Percentiles rank a stretch among this genome's conserved stretches.
These are phyloP conservation scores for Euryodendron excelsum DNA, from an alignment of 148 eudicot species.

Conservation along the genomic window DNA sequence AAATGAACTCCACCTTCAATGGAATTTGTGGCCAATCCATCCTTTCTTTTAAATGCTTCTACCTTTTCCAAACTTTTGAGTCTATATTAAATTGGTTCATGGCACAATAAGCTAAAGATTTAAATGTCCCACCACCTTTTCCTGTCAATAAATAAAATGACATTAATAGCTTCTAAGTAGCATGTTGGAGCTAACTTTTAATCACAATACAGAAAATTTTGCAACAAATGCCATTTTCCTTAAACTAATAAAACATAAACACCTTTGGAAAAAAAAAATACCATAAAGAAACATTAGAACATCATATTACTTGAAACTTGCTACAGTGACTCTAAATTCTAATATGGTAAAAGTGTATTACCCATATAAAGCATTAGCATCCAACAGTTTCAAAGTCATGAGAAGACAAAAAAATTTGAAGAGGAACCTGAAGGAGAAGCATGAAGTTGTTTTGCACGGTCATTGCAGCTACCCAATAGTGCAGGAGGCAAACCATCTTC, in stretches of 20 bases:
- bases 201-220: neutral
- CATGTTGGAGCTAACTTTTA: neutral
- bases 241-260: neutral
- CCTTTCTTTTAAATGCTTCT: too few relatives aligned
- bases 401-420: neutral
- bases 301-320: neutral
- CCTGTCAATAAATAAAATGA: too few relatives aligned
- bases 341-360: neutral
- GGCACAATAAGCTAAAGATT: too few relatives aligned
- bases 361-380: neutral
- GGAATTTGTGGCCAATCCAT: too few relatives aligned
- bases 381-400: neutral
- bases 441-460: conserved; percentile 88
- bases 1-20: too few relatives aligned
- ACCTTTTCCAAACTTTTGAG: too few relatives aligned
- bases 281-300: neutral
- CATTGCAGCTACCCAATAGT: conserved; percentile 90
- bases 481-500: conserved; percentile 94
- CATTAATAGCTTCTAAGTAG: neutral
- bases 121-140: too few relatives aligned
- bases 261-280: too few relatives aligned
- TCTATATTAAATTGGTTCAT: too few relatives aligned
- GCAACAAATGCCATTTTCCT: neutral
- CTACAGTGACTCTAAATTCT: neutral
- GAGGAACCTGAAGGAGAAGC: conserved; percentile 88